Evolutionary conservation across 768 basidiomycete genomes (phyloP).

Genomic region (Lactarius pseudohatsudake): DNA sequence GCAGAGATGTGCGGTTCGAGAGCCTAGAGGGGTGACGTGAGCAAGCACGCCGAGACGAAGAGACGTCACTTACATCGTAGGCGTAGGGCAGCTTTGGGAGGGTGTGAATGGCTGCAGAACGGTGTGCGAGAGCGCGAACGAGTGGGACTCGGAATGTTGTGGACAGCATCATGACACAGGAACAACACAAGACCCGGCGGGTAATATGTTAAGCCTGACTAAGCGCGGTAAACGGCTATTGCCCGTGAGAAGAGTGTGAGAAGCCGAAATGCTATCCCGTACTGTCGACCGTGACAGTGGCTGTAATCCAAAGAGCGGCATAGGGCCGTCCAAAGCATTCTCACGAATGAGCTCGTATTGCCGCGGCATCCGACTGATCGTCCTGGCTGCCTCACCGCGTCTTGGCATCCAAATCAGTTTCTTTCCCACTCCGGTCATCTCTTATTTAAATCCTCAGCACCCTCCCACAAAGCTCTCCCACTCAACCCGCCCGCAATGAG

Average conservation of each 20-base stretch:
- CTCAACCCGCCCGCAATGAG: neutral
- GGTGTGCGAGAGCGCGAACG: constrained; percentile 47
- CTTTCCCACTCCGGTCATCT: too few species aligned
- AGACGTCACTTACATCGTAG: constrained; percentile 57
- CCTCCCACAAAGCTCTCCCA: neutral
- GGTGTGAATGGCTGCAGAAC: constrained; percentile 55
- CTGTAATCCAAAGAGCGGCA: too few species aligned
- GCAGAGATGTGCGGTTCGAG: constrained; percentile 90
- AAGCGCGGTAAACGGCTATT: too few species aligned
- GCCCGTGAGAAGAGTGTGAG: too few species aligned
- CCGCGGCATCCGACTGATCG: neutral
- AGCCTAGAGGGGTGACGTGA: constrained; percentile 45
- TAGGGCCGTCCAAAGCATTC: neutral
- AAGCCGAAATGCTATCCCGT: too few species aligned
- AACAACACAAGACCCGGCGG: too few species aligned
- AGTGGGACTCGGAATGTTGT: constrained; percentile 44
- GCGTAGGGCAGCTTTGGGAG: constrained; percentile 78
- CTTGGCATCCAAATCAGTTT: too few species aligned
- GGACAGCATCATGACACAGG: neutral
- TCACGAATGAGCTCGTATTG: neutral
- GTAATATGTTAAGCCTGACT: too few species aligned
- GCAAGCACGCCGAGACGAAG: constrained; percentile 23
- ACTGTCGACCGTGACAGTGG: too few species aligned
- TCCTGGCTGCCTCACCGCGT: too few species aligned
- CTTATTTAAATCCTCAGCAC: too few species aligned